Conservation (phyloP, 2,329 filamentous ascomycete genomes). For the Coniochaeta sp. region DNA sequence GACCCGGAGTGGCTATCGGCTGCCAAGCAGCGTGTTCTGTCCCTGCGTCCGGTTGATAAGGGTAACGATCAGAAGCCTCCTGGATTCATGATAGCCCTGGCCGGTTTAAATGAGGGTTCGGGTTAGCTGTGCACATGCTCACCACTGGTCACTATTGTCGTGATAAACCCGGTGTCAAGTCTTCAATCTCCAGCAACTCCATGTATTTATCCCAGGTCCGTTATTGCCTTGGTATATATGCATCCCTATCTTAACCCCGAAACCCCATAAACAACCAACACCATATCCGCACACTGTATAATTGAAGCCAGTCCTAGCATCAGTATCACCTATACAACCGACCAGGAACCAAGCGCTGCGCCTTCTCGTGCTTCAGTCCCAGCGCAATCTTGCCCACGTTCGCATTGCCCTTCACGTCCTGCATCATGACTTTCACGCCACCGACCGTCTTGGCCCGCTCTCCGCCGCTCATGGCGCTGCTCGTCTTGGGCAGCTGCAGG, state of each 20-base stretch:
- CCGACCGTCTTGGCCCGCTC: conserved; percentile 10
- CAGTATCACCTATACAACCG: conserved; percentile 4
- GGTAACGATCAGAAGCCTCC: too few species aligned
- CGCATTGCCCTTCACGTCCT: conserved; percentile 10
- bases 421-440: conserved; percentile 10
- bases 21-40: neutral
- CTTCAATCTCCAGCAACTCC: too few species aligned
- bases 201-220: neutral
- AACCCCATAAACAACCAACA: too few species aligned
- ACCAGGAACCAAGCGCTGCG: conserved; percentile 6
- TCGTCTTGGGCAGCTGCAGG: conserved; percentile 11
- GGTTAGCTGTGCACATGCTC: too few species aligned
- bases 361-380: conserved; percentile 9
- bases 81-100: too few species aligned
- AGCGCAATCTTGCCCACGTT: conserved; percentile 11
- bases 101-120: too few species aligned
- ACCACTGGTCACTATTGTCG: too few species aligned
- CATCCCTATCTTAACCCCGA: too few species aligned
- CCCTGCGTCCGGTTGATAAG: too few species aligned
- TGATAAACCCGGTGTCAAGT: too few species aligned
- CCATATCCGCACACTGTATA: too few species aligned
- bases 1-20: neutral
- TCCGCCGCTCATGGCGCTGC: conserved; percentile 8
- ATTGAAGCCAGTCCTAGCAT: neutral
- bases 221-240: too few species aligned